Evolutionary conservation across 106 monocot species (phyloP), one percentile per base, ranked within the genome.

Genomic region (Acanthochlamys bracteata): DNA sequence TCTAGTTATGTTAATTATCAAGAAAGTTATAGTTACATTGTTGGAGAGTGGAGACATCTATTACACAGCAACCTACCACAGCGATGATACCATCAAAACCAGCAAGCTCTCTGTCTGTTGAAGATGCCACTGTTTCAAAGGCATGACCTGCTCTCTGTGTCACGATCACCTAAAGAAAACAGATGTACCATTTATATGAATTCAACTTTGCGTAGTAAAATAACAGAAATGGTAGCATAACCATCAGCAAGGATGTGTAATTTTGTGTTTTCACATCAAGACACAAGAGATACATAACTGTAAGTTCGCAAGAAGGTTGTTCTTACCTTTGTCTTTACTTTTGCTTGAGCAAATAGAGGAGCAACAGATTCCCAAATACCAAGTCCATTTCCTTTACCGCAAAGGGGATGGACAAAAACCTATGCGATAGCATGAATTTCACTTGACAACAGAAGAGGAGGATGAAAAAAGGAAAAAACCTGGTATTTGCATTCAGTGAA

Each of bases 381-480:
- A 33, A 26, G 40, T 7, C 89, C 93, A 60, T 78, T 80, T 24
- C 81, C 80, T 76, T 82, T 93, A 41, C 93, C 93, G 76, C 93
- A 89, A 19, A 74, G 69, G 71, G 93, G 93, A 81, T 93, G 83
- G 42, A 93, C 89, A 76, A 93, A 83, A 57, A 93, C 85, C 93
- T 93, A 73, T n/a, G 24, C 26, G 42, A 74, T 39, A 60, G 24
- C 16, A 52, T 27, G 39, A 39, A 3, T 45, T 45, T 7, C 7
- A 45, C 7, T 7, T 45, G 43, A 45, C 13, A 45, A 7, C 43
- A 45, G 7, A 45, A 45, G 13, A 45, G 10, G 7, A 45, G n/a
- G n/a, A 45, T 45, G 7, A 45, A 9, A 45, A 45, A 45, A 45
- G 43, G 43, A 45, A 45, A 45, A 13, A 9, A 45, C 13, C 43